Percentiles rank a stretch among this genome's conserved stretches.
Evolutionary conservation across 1,139 yeast species (phyloP).

Genomic region (Pichia sp.): DNA sequence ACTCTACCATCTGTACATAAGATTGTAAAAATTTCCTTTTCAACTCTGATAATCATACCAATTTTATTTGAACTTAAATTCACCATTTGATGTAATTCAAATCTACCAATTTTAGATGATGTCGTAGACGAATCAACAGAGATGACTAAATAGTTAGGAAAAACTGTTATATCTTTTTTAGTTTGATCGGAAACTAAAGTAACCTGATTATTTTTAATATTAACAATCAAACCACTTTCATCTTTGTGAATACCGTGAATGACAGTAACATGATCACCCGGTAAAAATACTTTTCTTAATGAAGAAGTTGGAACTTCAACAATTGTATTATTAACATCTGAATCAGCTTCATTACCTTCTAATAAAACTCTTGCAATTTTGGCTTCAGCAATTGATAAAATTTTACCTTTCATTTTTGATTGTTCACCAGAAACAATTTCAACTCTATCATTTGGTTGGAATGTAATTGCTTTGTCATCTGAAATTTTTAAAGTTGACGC

Average conservation of each 20-base stretch:
- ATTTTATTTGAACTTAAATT: conserved; percentile 81
- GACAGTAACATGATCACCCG: conserved; percentile 95
- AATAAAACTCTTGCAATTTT: conserved; percentile 55
- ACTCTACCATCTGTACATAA: conserved; percentile 79
- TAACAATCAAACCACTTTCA: conserved; percentile 90
- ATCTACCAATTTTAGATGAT: conserved; percentile 57
- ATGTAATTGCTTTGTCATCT: conserved; percentile 47
- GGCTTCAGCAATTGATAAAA: conserved; percentile 56
- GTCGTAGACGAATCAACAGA: conserved; percentile 67
- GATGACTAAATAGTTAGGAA: conserved; percentile 78
- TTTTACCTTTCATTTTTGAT: conserved; percentile 79
- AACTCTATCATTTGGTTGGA: conserved; percentile 92
- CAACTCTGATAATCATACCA: conserved; percentile 87
- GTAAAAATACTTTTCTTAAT: conserved; percentile 74
- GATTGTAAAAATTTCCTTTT: conserved; percentile 77
- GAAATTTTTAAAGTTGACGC: conserved; percentile 76
- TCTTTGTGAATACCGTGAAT: conserved; percentile 87
- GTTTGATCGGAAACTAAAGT: conserved; percentile 87
- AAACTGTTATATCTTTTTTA: conserved; percentile 79
- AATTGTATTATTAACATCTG: conserved; percentile 33
- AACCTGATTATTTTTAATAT: conserved; percentile 75
- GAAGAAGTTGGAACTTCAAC: conserved; percentile 74
- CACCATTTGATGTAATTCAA: conserved; percentile 83
- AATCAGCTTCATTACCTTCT: conserved; percentile 44
- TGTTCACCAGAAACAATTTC: conserved; percentile 92